phyloP scores from a whole-genome alignment of 441 rosid genomes.

The Pelargonium australe region DNA sequence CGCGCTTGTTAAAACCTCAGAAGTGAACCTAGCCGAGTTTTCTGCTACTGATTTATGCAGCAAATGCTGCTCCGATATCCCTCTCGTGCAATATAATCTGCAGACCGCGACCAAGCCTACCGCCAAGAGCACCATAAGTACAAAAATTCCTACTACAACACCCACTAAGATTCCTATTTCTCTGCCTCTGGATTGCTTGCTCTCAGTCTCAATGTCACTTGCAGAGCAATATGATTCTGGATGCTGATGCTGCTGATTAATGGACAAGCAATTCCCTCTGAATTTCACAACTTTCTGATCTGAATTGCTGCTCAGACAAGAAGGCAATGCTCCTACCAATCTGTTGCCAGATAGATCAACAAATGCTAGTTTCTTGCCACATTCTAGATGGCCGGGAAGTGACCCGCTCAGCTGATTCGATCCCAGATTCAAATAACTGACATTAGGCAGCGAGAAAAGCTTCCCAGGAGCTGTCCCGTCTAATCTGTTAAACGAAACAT shows the following conservation, averaged over 20 bases:
- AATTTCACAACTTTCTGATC: slow-evolving; percentile 27
- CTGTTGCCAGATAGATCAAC: slow-evolving; percentile 56
- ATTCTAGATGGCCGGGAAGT: slow-evolving; percentile 38
- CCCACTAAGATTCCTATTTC: slow-evolving; percentile 38
- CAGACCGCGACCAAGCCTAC: slow-evolving; percentile 32
- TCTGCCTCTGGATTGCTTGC: slow-evolving; percentile 31
- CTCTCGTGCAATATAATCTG: slow-evolving; percentile 35
- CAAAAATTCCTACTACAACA: slow-evolving; percentile 33
- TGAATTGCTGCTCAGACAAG: slow-evolving; percentile 37
- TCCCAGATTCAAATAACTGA: slow-evolving; percentile 51
- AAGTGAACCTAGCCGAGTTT: slow-evolving; percentile 37
- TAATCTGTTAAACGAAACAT: slow-evolving; percentile 38
- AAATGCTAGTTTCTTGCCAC: slow-evolving; percentile 49
- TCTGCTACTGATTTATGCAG: slow-evolving; percentile 43
- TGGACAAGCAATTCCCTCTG: slow-evolving; percentile 59
- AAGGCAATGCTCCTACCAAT: slow-evolving; percentile 53
- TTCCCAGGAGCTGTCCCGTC: slow-evolving; percentile 34
- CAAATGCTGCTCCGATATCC: slow-evolving; percentile 47
- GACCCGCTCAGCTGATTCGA: slow-evolving; percentile 50
- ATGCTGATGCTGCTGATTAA: slow-evolving; percentile 38
- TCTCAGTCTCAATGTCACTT: slow-evolving; percentile 18
- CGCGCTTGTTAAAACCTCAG: slow-evolving; percentile 47
- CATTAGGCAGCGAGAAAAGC: slow-evolving; percentile 45
- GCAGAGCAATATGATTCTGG: slow-evolving; percentile 43
- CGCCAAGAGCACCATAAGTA: slow-evolving; percentile 32